Conservation (phyloP, 1,139 yeast genomes). For the Suhomyces bribrorum region DNA sequence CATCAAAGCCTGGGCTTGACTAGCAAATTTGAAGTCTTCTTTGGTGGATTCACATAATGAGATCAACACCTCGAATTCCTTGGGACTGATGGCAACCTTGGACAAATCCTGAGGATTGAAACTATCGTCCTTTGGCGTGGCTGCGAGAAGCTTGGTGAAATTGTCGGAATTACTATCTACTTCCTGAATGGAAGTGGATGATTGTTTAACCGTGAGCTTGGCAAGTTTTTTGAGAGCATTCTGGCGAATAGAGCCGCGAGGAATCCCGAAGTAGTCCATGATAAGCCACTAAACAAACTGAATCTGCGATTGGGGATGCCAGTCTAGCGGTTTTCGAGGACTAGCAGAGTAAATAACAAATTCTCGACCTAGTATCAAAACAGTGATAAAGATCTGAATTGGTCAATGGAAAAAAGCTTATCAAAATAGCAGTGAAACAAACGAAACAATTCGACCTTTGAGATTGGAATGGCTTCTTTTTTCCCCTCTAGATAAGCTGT, state of each 20-base stretch:
- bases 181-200: constrained; percentile 9
- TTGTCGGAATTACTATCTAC: constrained; percentile 19
- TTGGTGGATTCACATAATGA: constrained; percentile 63
- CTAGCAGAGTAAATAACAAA: too few relatives aligned
- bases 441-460: too few relatives aligned
- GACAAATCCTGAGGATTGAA: constrained; percentile 18
- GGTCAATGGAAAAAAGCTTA: too few relatives aligned
- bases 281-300: background rate
- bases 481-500: too few relatives aligned
- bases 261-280: constrained; percentile 45
- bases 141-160: constrained; percentile 27
- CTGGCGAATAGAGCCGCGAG: constrained; percentile 53
- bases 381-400: too few relatives aligned
- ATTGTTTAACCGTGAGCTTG: constrained; percentile 30
- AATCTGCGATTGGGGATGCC: background rate
- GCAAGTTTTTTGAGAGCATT: constrained; percentile 55
- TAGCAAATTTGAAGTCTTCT: constrained; percentile 36
- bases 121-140: constrained; percentile 20
- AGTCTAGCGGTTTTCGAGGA: too few relatives aligned
- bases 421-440: too few relatives aligned
- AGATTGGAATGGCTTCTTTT: too few relatives aligned
- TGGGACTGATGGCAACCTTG: constrained; percentile 45
- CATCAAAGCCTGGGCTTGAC: constrained; percentile 54
- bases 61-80: constrained; percentile 70
- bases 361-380: too few relatives aligned